Percentiles rank a stretch among this genome's conserved stretches.
Evolutionary conservation across 2,329 filamentous ascomycete genomes (phyloP).

Genomic region (Aspergillus neoniger): DNA sequence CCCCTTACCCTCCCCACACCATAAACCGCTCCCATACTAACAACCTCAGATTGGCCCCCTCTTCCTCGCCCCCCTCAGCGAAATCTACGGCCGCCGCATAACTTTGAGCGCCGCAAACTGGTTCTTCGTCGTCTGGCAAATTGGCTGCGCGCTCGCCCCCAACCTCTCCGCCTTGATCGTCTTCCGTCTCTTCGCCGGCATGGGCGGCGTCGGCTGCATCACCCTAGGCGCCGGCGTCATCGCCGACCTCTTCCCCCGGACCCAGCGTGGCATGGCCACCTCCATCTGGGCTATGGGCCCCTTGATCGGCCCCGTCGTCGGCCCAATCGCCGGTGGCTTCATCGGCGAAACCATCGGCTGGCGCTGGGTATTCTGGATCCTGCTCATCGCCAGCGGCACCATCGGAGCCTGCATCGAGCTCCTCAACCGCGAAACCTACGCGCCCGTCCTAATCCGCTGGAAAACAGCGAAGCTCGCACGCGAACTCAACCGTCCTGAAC

Average conservation of each 20-base stretch:
- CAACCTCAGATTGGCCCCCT: slow-evolving; percentile 55
- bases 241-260: slow-evolving; percentile 46
- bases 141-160: slow-evolving; percentile 58
- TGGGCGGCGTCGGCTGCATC: slow-evolving; percentile 36
- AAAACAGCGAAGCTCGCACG: slow-evolving; percentile 26
- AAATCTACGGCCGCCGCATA: slow-evolving; percentile 64
- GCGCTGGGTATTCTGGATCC: slow-evolving; percentile 52
- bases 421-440: slow-evolving; percentile 29
- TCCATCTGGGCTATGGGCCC: slow-evolving; percentile 46
- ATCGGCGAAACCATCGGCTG: slow-evolving; percentile 45
- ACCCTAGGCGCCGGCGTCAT: slow-evolving; percentile 51
- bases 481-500: slow-evolving; percentile 24
- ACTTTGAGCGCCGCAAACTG: slow-evolving; percentile 63
- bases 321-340: slow-evolving; percentile 44
- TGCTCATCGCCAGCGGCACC: slow-evolving; percentile 40
- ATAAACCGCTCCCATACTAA: neutral
- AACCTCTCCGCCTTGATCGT: slow-evolving; percentile 62
- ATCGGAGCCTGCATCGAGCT: slow-evolving; percentile 30
- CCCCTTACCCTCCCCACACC: neutral
- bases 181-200: slow-evolving; percentile 64
- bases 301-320: slow-evolving; percentile 35
- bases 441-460: slow-evolving; percentile 28
- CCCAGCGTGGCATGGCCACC: slow-evolving; percentile 47
- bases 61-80: slow-evolving; percentile 65
- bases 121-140: slow-evolving; percentile 61